phyloP scores from a whole-genome alignment of 495 filamentous ascomycete genomes.

The Hypoxylon perforatum region DNA sequence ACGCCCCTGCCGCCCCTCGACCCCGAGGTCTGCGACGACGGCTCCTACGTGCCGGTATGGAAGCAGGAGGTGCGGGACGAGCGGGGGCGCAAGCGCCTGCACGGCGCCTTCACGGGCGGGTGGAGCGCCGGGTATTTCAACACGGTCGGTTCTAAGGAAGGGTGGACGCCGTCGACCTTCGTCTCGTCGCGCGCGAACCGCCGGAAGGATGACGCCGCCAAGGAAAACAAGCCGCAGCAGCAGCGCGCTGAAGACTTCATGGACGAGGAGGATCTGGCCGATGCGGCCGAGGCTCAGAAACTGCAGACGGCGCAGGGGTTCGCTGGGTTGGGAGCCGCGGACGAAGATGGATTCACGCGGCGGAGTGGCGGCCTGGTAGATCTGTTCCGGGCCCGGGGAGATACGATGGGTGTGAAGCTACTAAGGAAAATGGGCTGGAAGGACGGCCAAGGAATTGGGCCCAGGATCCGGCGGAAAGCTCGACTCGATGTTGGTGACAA shows the following conservation, averaged over 20 bases:
- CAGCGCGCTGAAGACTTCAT: constrained; percentile 92
- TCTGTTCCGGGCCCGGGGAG: constrained; percentile 76
- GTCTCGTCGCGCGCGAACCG: constrained; percentile 88
- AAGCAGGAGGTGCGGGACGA: constrained; percentile 98
- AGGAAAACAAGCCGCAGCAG: constrained; percentile 55
- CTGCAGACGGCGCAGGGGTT: constrained; percentile 79
- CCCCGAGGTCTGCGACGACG: constrained; percentile 84
- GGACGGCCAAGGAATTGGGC: constrained; percentile 91
- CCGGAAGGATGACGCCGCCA: constrained; percentile 69
- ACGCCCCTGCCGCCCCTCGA: constrained; percentile 87
- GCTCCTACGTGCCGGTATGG: constrained; percentile 93
- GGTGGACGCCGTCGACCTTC: constrained; percentile 92
- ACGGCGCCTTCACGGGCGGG: constrained; percentile 96
- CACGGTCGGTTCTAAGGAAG: constrained; percentile 97
- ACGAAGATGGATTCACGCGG: constrained; percentile 60
- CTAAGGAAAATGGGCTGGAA: constrained; percentile 96
- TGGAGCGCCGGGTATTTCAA: constrained; percentile 99
- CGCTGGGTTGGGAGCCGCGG: constrained; percentile 78
- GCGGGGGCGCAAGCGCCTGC: constrained; percentile 86
- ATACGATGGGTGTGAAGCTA: constrained; percentile 90
- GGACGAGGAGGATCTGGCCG: constrained; percentile 96
- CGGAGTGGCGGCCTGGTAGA: constrained; percentile 72
- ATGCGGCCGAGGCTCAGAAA: constrained; percentile 79
- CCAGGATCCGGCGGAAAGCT: constrained; percentile 82
- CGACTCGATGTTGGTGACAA: constrained; percentile 67